phyloP scores from a whole-genome alignment of 805 yeast species.

The Metschnikowia borealis region DNA sequence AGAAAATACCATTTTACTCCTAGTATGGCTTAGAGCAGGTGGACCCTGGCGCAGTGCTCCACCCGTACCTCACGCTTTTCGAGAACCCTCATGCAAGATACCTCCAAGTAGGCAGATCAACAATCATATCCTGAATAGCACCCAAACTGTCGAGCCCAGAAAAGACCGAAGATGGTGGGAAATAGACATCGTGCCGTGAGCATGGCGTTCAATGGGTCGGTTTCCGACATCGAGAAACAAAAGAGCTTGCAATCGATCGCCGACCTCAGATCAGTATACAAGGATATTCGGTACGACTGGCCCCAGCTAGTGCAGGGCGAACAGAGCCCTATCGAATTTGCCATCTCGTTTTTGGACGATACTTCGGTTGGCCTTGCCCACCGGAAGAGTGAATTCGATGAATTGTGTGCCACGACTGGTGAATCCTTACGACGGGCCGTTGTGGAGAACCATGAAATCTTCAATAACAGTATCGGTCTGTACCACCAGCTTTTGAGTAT shows the following conservation, averaged over 20 bases:
- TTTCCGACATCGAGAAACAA: constrained; percentile 18
- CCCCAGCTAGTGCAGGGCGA: constrained; percentile 41
- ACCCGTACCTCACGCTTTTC: constrained; percentile 5
- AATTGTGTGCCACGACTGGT: constrained; percentile 54
- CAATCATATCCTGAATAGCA: not conserved
- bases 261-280: constrained; percentile 34
- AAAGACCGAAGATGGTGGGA: constrained; percentile 12
- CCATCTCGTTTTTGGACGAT: constrained; percentile 76
- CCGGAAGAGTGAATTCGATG: constrained; percentile 60
- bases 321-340: constrained; percentile 79
- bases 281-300: constrained; percentile 42
- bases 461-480: constrained; percentile 81
- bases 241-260: constrained; percentile 19
- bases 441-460: constrained; percentile 75
- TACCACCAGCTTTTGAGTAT: constrained; percentile 67
- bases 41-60: not conserved
- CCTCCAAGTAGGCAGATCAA: not conserved
- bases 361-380: constrained; percentile 90
- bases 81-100: not conserved
- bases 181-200: constrained; percentile 23
- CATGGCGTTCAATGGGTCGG: constrained; percentile 20
- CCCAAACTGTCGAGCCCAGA: not conserved
- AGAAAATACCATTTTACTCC: not conserved
- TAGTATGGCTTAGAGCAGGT: not conserved
- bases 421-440: constrained; percentile 64